These are phyloP conservation scores for Pseudophaeomoniella oleicola DNA, from an alignment of 2,329 filamentous ascomycete species.

Conservation along the genomic window DNA sequence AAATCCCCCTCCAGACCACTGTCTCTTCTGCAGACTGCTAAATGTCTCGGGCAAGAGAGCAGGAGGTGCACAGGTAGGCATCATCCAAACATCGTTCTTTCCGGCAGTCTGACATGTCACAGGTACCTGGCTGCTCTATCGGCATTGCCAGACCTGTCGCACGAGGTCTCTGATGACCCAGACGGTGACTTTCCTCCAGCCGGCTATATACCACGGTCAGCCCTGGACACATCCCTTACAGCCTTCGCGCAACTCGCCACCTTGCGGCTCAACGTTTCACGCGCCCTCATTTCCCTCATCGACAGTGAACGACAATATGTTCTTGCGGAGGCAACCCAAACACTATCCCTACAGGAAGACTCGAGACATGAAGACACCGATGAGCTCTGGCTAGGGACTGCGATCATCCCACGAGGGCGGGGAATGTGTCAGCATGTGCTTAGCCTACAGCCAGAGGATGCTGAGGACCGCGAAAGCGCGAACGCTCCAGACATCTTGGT, in stretches of 20 bases:
- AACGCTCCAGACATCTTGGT: constrained; percentile 12
- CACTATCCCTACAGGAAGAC: constrained; percentile 8
- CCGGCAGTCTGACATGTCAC: too few relatives aligned
- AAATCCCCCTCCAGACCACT: too few relatives aligned
- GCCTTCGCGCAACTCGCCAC: constrained; percentile 15
- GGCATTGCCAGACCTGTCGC: too few relatives aligned
- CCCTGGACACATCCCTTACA: constrained; percentile 19
- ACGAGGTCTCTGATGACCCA: too few relatives aligned
- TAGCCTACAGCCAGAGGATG: neutral
- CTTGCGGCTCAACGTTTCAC: constrained; percentile 11
- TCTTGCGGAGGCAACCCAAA: constrained; percentile 14
- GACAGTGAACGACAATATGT: constrained; percentile 14
- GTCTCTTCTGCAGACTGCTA: too few relatives aligned
- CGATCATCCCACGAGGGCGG: constrained; percentile 5
- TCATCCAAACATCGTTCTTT: too few relatives aligned
- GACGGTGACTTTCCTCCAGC: too few relatives aligned
- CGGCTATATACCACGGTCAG: too few relatives aligned
- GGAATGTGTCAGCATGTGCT: neutral
- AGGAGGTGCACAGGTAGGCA: too few relatives aligned
- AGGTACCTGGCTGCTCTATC: too few relatives aligned
- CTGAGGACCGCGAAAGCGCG: neutral
- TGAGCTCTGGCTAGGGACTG: constrained; percentile 11
- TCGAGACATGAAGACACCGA: constrained; percentile 2
- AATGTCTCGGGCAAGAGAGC: too few relatives aligned
- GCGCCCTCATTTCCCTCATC: constrained; percentile 16